These are phyloP conservation scores for Chlorella sp. DNA, from an alignment of 139 green algal genomes.

Conservation along the genomic window DNA sequence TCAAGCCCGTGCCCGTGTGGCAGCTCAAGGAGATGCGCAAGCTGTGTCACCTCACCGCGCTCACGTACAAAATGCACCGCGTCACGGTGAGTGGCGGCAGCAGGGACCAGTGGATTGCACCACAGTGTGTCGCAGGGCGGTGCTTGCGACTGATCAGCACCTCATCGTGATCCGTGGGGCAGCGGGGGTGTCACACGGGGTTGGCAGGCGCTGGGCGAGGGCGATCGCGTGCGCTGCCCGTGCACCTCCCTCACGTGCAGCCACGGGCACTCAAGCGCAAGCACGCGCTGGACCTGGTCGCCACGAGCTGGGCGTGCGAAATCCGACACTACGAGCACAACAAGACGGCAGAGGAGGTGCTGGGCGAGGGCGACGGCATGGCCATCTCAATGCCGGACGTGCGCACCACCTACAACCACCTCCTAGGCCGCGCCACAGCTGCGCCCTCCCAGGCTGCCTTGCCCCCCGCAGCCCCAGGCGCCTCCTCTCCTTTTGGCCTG, in stretches of 20 bases:
- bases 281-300: slow-evolving; percentile 56
- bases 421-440: not conserved
- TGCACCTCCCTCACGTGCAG: not conserved
- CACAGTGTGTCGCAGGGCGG: too few species aligned
- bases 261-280: slow-evolving; percentile 18
- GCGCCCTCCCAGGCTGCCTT: not conserved
- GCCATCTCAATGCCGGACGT: slow-evolving; percentile 18
- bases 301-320: slow-evolving; percentile 58
- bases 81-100: slow-evolving; percentile 28
- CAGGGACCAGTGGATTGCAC: too few species aligned
- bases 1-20: slow-evolving; percentile 41
- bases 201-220: too few species aligned
- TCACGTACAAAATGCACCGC: slow-evolving; percentile 26
- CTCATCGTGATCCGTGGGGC: too few species aligned
- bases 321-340: slow-evolving; percentile 20
- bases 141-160: not conserved
- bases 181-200: too few species aligned
- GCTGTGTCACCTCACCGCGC: slow-evolving; percentile 27
- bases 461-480: slow-evolving; percentile 5
- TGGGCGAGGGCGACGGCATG: slow-evolving; percentile 65
- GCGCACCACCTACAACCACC: slow-evolving; percentile 8
- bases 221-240: too few species aligned
- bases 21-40: slow-evolving; percentile 54
- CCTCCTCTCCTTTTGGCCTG: not conserved
- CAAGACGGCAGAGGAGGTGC: slow-evolving; percentile 28